Base-by-base conservation (phyloP, 768 basidiomycete species). In the Thelephora aurantiotincta region DNA sequence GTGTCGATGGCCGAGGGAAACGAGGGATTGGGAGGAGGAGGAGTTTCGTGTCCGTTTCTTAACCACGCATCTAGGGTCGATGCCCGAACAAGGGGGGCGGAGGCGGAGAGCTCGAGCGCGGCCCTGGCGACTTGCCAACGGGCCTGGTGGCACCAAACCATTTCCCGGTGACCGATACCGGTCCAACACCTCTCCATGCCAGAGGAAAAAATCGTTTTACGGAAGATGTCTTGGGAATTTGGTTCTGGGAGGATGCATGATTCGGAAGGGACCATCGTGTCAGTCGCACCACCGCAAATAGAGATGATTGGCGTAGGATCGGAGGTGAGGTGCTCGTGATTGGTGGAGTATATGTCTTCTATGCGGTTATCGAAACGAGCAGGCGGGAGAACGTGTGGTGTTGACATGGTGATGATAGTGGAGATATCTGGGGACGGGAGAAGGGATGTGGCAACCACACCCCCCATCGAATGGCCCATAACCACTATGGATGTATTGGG, bases 121-220 rank as follows among this genome's bases (percentile, higher is more conserved):
- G 80, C 77, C 46, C 87, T 72, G 13, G 92, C 92, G 33, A 94
- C 69, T 19, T 80, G 75, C 84, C 83, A 89, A 35, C 96, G 82
- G 9, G 97, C 81, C 64, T 99, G 96, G 63, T 97, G 89, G 59
- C 96, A 98, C 96, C 96, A 99, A 3, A 98, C 90, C 77, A 97
- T 93, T 50, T 88, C 93, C 36, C 80, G 80, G 61, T 99, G 96
- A 20, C 93, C 94, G 4, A 97, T 87, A 2, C 90, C 89, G 2
- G 93, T 89, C 87, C 92, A 94, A 2, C 82, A 76, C n/a, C 89
- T 88, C 43, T 93, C 85, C 20, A 98, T 67, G 1, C 80, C 82
- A 30, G 85, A 85, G 1, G 90, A 85, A 58, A 96, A 94, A 4
- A 93, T 70, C 0, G 80, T 82, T 35, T 71, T 70, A 36, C 79